Evolutionary conservation across 768 basidiomycete genomes (phyloP).

Genomic region (Tremella yokohamensis): DNA sequence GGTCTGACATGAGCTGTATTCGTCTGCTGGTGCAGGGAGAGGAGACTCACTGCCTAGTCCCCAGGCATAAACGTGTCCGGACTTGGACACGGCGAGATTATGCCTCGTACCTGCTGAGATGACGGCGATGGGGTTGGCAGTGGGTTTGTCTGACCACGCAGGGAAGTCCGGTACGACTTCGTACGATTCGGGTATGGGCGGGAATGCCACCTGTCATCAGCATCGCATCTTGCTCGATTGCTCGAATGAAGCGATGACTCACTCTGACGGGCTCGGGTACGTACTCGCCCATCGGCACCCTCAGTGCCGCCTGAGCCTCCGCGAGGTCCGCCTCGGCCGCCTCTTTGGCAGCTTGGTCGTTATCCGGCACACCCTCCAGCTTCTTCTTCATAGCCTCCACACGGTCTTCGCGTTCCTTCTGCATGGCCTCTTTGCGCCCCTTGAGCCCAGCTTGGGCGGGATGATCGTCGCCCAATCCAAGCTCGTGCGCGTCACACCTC

Average conservation of each 20-base stretch:
- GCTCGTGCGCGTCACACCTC: constrained; percentile 74
- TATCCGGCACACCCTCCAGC: constrained; percentile 22
- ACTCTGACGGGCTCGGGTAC: constrained; percentile 49
- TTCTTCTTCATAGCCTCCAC: constrained; percentile 26
- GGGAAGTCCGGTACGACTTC: constrained; percentile 47
- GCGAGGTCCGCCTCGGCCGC: constrained; percentile 31
- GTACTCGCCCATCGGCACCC: constrained; percentile 46
- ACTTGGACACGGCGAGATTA: constrained; percentile 52
- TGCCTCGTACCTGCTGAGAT: constrained; percentile 52
- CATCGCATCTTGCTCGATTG: background rate
- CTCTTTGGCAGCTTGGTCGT: constrained; percentile 26
- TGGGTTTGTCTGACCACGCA: constrained; percentile 39
- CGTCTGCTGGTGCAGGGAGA: background rate
- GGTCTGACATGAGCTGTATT: constrained; percentile 2
- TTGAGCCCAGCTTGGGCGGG: constrained; percentile 41
- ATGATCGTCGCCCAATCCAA: constrained; percentile 61
- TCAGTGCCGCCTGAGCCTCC: constrained; percentile 35
- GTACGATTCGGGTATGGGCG: constrained; percentile 50
- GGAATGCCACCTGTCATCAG: constrained; percentile 51
- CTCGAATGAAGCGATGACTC: constrained; percentile 14
- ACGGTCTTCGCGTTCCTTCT: constrained; percentile 31
- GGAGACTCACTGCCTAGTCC: constrained; percentile 52
- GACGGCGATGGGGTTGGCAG: constrained; percentile 49
- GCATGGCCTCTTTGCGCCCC: constrained; percentile 40
- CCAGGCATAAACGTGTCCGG: constrained; percentile 54